These are phyloP conservation scores for Metarhizium anisopliae DNA, from an alignment of 2,329 filamentous ascomycete genomes.

Conservation along the genomic window DNA sequence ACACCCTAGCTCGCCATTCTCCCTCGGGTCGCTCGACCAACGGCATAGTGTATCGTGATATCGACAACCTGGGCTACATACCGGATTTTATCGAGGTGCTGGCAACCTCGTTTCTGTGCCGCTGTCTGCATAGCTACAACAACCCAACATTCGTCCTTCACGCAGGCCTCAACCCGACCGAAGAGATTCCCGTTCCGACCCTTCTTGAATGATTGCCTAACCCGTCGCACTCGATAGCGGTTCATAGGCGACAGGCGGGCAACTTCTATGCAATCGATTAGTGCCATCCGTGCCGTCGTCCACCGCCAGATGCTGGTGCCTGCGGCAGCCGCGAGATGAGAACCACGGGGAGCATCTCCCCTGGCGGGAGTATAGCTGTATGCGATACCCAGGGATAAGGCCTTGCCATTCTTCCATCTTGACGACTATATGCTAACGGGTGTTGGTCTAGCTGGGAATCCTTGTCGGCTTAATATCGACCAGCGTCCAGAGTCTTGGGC, in stretches of 20 bases:
- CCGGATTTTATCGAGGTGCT: background rate
- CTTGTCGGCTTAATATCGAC: constrained; percentile 89
- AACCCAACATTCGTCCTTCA: background rate
- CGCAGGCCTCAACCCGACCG: background rate
- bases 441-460: constrained; percentile 64
- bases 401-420: background rate
- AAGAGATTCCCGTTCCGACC: background rate
- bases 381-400: constrained; percentile 19
- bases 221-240: background rate
- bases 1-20: background rate
- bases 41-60: background rate
- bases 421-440: constrained; percentile 8
- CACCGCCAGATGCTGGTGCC: constrained; percentile 37
- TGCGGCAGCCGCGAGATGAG: constrained; percentile 49
- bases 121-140: background rate
- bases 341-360: constrained; percentile 66
- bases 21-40: background rate
- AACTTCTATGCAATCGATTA: constrained; percentile 3
- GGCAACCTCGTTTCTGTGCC: background rate
- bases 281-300: background rate
- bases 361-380: constrained; percentile 69
- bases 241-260: background rate
- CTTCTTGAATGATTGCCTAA: background rate
- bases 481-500: constrained; percentile 85
- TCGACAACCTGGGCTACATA: background rate